phyloP scores from a whole-genome alignment of 208 protist species.

The Acanthamoeba royreba region DNA sequence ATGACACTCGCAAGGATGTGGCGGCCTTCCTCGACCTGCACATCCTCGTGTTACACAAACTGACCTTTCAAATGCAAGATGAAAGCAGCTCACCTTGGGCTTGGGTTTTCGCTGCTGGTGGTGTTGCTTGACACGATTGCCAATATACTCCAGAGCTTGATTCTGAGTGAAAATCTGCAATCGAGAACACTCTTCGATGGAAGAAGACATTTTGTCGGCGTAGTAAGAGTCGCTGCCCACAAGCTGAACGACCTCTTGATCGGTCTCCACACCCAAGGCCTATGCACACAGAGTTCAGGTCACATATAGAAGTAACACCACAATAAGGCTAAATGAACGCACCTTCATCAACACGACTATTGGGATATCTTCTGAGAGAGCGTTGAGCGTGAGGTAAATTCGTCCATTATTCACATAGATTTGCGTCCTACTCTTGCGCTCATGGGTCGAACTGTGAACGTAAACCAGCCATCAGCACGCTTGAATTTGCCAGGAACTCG shows the following conservation, averaged over 20 bases:
- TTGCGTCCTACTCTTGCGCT: constrained; percentile 91
- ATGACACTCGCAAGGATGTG: constrained; percentile 81
- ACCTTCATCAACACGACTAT: constrained; percentile 95
- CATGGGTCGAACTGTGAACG: constrained; percentile 69
- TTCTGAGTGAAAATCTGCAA: constrained; percentile 88
- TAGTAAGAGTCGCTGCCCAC: constrained; percentile 91
- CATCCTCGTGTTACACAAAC: not conserved
- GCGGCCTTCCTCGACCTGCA: constrained; percentile 77
- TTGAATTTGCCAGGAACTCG: not conserved
- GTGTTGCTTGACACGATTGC: constrained; percentile 53
- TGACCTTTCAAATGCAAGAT: not conserved
- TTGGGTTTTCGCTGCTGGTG: constrained; percentile 2
- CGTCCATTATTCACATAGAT: constrained; percentile 91
- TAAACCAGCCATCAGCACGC: not conserved
- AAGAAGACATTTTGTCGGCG: constrained; percentile 75
- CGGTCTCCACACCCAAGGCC: constrained; percentile 96
- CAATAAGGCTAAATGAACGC: not conserved
- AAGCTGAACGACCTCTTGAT: constrained; percentile 97
- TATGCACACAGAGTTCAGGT: not conserved
- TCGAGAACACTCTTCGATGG: constrained; percentile 85
- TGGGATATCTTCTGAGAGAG: constrained; percentile 97
- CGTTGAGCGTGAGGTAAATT: constrained; percentile 97
- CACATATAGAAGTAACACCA: not conserved
- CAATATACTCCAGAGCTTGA: constrained; percentile 93
- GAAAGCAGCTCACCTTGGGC: not conserved